Evolutionary conservation across 106 monocot species (phyloP).

Genomic region (Dioscorea alata): DNA sequence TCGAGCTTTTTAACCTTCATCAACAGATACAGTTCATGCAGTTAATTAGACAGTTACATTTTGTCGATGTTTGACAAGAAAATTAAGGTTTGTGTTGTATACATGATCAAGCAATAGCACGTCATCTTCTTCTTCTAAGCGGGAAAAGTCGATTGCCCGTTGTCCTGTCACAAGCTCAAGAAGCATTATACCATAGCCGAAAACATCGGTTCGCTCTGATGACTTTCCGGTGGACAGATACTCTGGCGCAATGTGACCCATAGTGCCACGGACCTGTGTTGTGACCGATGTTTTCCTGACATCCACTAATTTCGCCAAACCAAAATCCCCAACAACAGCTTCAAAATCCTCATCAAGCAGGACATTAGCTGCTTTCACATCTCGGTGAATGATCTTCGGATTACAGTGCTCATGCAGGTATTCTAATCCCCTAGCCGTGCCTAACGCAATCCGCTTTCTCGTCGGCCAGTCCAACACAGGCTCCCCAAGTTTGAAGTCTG

Average conservation of each 20-base stretch:
- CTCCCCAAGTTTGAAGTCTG: constrained; percentile 77
- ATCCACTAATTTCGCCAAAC: constrained; percentile 68
- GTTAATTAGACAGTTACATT: background rate
- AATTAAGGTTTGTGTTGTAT: constrained; percentile 13
- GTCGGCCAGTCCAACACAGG: constrained; percentile 75
- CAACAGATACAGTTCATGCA: background rate
- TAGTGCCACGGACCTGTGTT: constrained; percentile 73
- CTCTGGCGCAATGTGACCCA: constrained; percentile 81
- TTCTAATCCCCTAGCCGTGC: constrained; percentile 88
- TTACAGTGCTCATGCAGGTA: constrained; percentile 85
- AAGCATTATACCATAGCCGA: constrained; percentile 74
- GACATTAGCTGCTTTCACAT: constrained; percentile 82
- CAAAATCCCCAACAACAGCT: constrained; percentile 79
- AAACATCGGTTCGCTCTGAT: constrained; percentile 72
- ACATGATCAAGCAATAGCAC: constrained; percentile 94
- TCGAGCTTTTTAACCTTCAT: constrained; percentile 87
- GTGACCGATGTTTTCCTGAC: constrained; percentile 68
- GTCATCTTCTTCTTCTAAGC: constrained; percentile 91
- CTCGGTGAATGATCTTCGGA: constrained; percentile 77
- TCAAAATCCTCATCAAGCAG: constrained; percentile 72
- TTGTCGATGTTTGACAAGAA: no score
- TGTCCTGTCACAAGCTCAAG: constrained; percentile 78
- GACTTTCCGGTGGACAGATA: constrained; percentile 75
- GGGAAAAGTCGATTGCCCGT: constrained; percentile 86
- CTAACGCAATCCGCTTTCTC: constrained; percentile 72